These are phyloP conservation scores for Sporisorium iseilematis-ciliati DNA, from an alignment of 1,284 basidiomycete genomes.

Conservation along the genomic window DNA sequence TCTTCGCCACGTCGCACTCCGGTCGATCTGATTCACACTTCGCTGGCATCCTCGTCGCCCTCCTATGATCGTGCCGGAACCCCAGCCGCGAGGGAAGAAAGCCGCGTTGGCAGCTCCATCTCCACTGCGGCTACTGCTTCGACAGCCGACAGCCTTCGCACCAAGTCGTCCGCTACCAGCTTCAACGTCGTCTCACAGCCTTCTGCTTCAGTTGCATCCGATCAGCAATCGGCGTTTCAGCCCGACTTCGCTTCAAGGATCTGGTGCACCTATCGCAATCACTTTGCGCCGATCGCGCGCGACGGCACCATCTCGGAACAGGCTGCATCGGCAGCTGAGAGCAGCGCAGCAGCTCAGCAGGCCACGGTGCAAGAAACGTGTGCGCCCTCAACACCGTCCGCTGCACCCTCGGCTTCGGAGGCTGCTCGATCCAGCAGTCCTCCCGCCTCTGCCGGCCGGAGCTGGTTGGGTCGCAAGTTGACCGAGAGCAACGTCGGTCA, in stretches of 20 bases:
- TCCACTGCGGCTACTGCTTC: slow-evolving; percentile 31
- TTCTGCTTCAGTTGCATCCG: background rate
- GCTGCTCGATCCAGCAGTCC: slow-evolving; percentile 23
- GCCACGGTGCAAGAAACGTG: slow-evolving; percentile 14
- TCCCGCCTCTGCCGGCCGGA: slow-evolving; percentile 23
- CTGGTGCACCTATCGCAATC: slow-evolving; percentile 68
- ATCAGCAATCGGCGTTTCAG: slow-evolving; percentile 42
- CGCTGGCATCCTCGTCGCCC: slow-evolving; percentile 18
- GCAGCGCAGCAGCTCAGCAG: slow-evolving; percentile 17
- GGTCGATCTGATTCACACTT: slow-evolving; percentile 22
- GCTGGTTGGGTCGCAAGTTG: slow-evolving; percentile 47
- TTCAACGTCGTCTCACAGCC: slow-evolving; percentile 7
- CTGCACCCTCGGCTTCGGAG: slow-evolving; percentile 9
- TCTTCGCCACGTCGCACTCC: slow-evolving; percentile 26
- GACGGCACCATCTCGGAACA: slow-evolving; percentile 65
- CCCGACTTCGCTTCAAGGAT: slow-evolving; percentile 58
- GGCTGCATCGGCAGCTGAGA: slow-evolving; percentile 56
- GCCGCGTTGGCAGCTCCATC: slow-evolving; percentile 38
- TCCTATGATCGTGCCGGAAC: slow-evolving; percentile 9
- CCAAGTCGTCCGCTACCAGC: slow-evolving; percentile 44
- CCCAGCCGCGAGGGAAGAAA: slow-evolving; percentile 11
- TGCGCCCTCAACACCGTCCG: slow-evolving; percentile 9
- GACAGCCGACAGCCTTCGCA: slow-evolving; percentile 32
- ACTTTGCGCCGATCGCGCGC: slow-evolving; percentile 64
- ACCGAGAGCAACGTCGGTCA: slow-evolving; percentile 34